A percentile compares a stretch with the other conserved stretches of the same genome.
Conservation (phyloP, 2,329 filamentous ascomycete genomes). For the Xylariaceae sp. region DNA sequence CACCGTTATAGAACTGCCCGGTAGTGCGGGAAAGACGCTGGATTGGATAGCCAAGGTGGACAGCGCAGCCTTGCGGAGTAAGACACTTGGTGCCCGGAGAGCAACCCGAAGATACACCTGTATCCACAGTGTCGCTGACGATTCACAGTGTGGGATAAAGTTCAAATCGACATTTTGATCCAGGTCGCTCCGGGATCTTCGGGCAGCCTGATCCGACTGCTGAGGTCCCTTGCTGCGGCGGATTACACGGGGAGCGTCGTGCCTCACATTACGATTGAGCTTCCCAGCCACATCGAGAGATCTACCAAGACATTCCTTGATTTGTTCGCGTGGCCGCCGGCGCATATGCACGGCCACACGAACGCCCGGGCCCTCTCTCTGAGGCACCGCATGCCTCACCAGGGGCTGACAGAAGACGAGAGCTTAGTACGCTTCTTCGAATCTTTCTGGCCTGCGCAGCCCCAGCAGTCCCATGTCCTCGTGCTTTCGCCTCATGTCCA, state of each 20-base stretch:
- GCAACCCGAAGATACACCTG: not conserved
- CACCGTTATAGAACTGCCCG: constrained; percentile 72
- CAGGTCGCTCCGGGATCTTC: constrained; percentile 67
- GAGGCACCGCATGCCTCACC: constrained; percentile 64
- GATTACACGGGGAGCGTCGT: constrained; percentile 66
- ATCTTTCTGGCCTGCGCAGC: constrained; percentile 73
- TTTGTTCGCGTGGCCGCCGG: constrained; percentile 62
- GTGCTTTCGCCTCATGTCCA: constrained; percentile 77
- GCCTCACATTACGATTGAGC: constrained; percentile 77
- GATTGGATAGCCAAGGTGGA: constrained; percentile 78
- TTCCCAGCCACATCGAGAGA: constrained; percentile 65
- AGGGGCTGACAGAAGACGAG: constrained; percentile 59
- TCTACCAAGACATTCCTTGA: constrained; percentile 58
- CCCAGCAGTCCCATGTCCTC: constrained; percentile 67
- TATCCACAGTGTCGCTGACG: constrained; percentile 18
- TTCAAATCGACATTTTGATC: constrained; percentile 76
- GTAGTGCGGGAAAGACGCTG: constrained; percentile 55
- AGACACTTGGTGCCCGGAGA: constrained; percentile 4
- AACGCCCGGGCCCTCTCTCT: constrained; percentile 58
- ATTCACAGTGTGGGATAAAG: constrained; percentile 64
- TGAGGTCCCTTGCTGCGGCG: constrained; percentile 68
- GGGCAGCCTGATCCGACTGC: constrained; percentile 68
- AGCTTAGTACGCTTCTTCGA: constrained; percentile 73
- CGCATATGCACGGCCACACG: constrained; percentile 32
- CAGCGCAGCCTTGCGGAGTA: constrained; percentile 61